Evolutionary conservation across 176 grass and related monocot genomes (phyloP).

Genomic region (Carex myosuroides): DNA sequence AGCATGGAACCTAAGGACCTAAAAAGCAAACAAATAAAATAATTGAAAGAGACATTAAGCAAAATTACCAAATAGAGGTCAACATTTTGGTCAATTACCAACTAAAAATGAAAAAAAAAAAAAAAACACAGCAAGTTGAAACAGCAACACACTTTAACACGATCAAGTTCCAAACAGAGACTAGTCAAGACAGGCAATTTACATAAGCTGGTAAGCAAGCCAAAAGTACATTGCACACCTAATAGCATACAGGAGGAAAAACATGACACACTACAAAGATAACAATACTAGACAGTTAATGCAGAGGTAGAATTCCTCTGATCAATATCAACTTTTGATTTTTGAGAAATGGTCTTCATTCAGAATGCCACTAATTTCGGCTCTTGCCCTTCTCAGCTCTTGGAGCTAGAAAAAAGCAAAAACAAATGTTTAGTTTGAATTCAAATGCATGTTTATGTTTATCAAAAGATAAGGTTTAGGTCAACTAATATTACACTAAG

Average conservation of each 20-base stretch:
- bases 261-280: conserved; percentile 20
- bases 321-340: neutral
- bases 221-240: conserved; percentile 16
- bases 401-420: conserved; percentile 6
- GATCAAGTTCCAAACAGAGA: conserved; percentile 16
- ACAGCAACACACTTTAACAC: neutral
- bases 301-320: neutral
- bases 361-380: neutral
- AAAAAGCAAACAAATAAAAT: neutral
- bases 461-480: neutral
- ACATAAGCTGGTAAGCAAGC: conserved; percentile 21
- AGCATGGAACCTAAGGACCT: neutral
- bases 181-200: conserved; percentile 17
- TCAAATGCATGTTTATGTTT: neutral
- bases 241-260: conserved; percentile 12
- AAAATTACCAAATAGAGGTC: neutral
- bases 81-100: neutral
- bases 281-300: conserved; percentile 24
- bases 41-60: neutral
- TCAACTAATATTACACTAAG: neutral
- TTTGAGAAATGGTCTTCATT: neutral
- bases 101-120: neutral
- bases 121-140: neutral
- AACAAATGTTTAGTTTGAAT: neutral
- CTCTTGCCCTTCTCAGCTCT: conserved; percentile 20